These are phyloP conservation scores for Umbilicus rupestris DNA, from an alignment of 164 flowering plant species.

Conservation along the genomic window DNA sequence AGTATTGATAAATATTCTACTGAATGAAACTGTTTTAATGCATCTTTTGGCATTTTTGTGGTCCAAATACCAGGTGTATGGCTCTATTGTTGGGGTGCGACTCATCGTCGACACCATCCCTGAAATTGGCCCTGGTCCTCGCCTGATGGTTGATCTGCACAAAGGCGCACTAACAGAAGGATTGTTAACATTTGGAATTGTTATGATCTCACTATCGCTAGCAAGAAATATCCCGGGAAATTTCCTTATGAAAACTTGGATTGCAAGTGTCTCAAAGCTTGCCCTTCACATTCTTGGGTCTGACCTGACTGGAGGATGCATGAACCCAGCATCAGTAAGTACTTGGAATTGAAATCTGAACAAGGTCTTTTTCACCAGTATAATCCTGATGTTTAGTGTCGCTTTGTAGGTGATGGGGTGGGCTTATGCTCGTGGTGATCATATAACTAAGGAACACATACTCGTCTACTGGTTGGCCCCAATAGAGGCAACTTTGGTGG, in stretches of 20 bases:
- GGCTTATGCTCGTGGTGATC: constrained; percentile 88
- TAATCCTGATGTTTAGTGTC: not conserved
- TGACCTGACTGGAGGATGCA: constrained; percentile 88
- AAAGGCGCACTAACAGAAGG: constrained; percentile 89
- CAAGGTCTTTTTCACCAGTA: not conserved
- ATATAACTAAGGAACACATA: constrained; percentile 77
- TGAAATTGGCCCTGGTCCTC: constrained; percentile 62
- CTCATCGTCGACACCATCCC: constrained; percentile 50
- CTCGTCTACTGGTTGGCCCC: constrained; percentile 97
- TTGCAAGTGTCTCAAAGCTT: constrained; percentile 71
- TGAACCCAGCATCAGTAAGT: constrained; percentile 98
- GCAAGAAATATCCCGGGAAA: constrained; percentile 43
- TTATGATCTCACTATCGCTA: constrained; percentile 48
- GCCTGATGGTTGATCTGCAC: constrained; percentile 62
- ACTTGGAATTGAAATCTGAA: not conserved
- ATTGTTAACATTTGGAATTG: constrained; percentile 54
- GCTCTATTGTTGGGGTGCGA: constrained; percentile 66
- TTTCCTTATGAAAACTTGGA: constrained; percentile 85
- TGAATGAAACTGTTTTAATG: not conserved
- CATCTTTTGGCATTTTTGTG: not conserved
- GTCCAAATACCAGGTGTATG: constrained; percentile 40
- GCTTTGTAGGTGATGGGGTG: constrained; percentile 41
- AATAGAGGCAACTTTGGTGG: constrained; percentile 64
- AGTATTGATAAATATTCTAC: too few species aligned
- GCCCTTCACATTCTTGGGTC: constrained; percentile 83